phyloP scores from a whole-genome alignment of 768 basidiomycete genomes.

The Omphalotus guepiniiformis region DNA sequence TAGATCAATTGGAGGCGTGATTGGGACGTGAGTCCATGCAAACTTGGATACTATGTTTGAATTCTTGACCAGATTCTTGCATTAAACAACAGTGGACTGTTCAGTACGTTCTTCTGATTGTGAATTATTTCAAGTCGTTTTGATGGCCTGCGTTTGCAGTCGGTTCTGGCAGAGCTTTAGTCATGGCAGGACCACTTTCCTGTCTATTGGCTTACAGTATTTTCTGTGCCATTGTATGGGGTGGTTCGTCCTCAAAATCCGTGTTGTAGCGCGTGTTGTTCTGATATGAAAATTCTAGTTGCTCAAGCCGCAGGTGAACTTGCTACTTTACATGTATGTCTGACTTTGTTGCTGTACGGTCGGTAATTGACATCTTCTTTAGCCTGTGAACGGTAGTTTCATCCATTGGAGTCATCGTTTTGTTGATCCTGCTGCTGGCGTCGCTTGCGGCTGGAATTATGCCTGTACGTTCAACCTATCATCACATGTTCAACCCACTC shows the following conservation, averaged over 20 bases:
- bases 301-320: slow-evolving; percentile 7
- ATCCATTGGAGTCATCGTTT: slow-evolving; percentile 7
- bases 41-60: neutral
- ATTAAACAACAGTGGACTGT: neutral
- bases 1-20: slow-evolving; percentile 8
- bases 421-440: slow-evolving; percentile 6
- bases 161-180: slow-evolving; percentile 5
- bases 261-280: neutral
- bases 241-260: neutral
- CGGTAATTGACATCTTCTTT: neutral
- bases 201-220: slow-evolving; percentile 5
- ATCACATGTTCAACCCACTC: neutral
- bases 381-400: slow-evolving; percentile 6
- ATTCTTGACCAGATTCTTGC: neutral
- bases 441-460: slow-evolving; percentile 9
- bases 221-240: slow-evolving; percentile 5
- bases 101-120: neutral
- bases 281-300: neutral
- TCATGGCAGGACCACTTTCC: slow-evolving; percentile 8
- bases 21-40: slow-evolving; percentile 4
- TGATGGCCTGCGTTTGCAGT: neutral
- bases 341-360: neutral
- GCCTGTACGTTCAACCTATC: slow-evolving; percentile 2
- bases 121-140: neutral
- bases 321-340: slow-evolving; percentile 2